Percentiles rank a stretch among this genome's conserved stretches.
Conservation (phyloP, 2,329 filamentous ascomycete genomes). For the Xylaria sp. region DNA sequence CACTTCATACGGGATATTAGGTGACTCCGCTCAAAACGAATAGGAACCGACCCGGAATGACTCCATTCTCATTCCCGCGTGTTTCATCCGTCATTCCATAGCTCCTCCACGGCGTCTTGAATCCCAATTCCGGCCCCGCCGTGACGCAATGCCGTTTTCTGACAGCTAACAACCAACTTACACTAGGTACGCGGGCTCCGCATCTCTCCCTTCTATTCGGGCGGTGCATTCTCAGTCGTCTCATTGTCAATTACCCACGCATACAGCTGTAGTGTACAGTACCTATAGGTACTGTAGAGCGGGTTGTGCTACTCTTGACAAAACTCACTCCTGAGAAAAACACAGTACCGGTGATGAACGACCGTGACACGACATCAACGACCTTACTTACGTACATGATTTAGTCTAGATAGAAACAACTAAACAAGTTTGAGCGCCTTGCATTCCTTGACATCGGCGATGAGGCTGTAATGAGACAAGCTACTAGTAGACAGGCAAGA, state of each 20-base stretch:
- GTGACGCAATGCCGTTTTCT: conserved; percentile 33
- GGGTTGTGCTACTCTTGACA: not conserved
- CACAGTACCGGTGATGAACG: conserved; percentile 1
- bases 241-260: not conserved
- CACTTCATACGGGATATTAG: conserved; percentile 20
- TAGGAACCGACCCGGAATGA: conserved; percentile 35
- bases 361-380: not conserved
- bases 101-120: conserved; percentile 17
- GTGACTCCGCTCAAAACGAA: conserved; percentile 26
- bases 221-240: conserved; percentile 13
- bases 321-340: not conserved
- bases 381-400: conserved; percentile 21
- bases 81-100: conserved; percentile 39
- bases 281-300: not conserved
- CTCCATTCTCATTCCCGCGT: conserved; percentile 32
- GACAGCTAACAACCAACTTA: not conserved
- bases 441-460: conserved; percentile 13
- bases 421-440: conserved; percentile 8
- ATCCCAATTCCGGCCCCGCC: conserved; percentile 25
- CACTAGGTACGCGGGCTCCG: conserved; percentile 4
- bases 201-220: conserved; percentile 22
- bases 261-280: not conserved
- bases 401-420: conserved; percentile 21
- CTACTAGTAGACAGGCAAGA: conserved; percentile 21
- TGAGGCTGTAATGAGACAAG: conserved; percentile 28